Percentiles rank a stretch among this genome's conserved stretches.
These are phyloP conservation scores for Zhuliangozyma parablackwelliae DNA, from an alignment of 1,139 yeast species.

Conservation along the genomic window DNA sequence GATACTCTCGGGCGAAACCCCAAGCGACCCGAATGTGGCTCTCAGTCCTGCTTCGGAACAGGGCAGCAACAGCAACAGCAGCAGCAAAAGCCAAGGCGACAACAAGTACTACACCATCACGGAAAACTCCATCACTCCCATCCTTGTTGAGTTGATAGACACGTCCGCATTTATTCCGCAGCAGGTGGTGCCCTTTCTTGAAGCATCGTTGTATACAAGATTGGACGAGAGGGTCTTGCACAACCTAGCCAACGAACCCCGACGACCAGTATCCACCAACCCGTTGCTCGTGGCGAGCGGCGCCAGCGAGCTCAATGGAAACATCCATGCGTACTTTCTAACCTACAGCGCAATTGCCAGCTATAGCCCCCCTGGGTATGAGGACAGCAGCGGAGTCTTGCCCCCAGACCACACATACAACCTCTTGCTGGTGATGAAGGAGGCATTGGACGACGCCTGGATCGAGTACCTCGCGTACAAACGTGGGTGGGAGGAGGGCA, in stretches of 20 bases:
- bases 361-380: slow-evolving; percentile 49
- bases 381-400: slow-evolving; percentile 11
- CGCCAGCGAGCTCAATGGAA: slow-evolving; percentile 69
- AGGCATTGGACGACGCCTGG: slow-evolving; percentile 70
- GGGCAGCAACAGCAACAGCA: slow-evolving; percentile 6
- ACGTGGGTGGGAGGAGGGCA: slow-evolving; percentile 53
- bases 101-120: slow-evolving; percentile 20
- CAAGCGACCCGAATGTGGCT: slow-evolving; percentile 7
- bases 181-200: slow-evolving; percentile 67
- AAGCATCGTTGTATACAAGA: slow-evolving; percentile 60
- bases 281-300: slow-evolving; percentile 74
- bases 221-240: slow-evolving; percentile 55
- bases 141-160: slow-evolving; percentile 63
- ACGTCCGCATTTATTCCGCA: slow-evolving; percentile 66
- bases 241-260: slow-evolving; percentile 63
- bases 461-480: slow-evolving; percentile 55
- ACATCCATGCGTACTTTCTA: slow-evolving; percentile 67
- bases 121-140: slow-evolving; percentile 42
- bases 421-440: slow-evolving; percentile 44
- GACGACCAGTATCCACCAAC: slow-evolving; percentile 59
- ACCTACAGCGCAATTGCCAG: slow-evolving; percentile 67
- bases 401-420: slow-evolving; percentile 33
- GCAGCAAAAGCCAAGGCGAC: not conserved
- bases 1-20: not conserved
- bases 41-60: slow-evolving; percentile 3